Base-by-base conservation (phyloP, 148 eudicot genomes). In the Vaccinium darrowii region DNA sequence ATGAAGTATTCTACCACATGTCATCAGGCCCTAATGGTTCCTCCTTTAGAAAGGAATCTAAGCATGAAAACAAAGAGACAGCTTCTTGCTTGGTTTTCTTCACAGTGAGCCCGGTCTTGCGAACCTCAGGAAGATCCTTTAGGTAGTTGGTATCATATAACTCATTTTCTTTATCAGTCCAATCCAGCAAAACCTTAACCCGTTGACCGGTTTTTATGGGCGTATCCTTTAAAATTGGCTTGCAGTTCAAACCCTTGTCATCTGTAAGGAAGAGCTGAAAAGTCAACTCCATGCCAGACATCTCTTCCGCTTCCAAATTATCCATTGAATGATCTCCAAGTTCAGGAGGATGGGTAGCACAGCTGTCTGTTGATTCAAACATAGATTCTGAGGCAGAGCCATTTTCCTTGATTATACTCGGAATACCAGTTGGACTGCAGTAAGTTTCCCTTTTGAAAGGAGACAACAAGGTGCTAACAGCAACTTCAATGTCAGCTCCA, bases 11-110 rank as follows among this genome's bases (percentile, higher is more conserved):
- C 60, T 94, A 97, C 99, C 99, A 97, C 99, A 97, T 97, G 82
- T 97, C 99, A 88, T 97, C 98, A 27, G 98, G 98, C 80, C 99
- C 99, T 78, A 97, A 91, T 56, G 99, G 99, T 90, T 97, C 99
- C 90, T 93, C 99, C 90, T 95, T 97, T 63, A 95, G 81, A 88
- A 97, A 97, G 57, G 99, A 95, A 53, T 97, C 99, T 88, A 97
- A 88, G 85, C 99, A 97, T 79, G 99, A 95, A 90, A 97, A 97
- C 69, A 97, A 86, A 63, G 98, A 92, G 84, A 93, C 88, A 25
- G 98, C 91, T 89, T 94, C 99, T 86, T 93, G 99, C 84, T 94
- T 92, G 76, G 98, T 97, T 84, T 97, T 97, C 90, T 97, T 95
- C 21, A 93, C 90, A 65, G 91, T 86, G 69, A 92, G 88, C 79